Base-by-base conservation (phyloP, 306 rosid genomes). In the Gillenia trifoliata region DNA sequence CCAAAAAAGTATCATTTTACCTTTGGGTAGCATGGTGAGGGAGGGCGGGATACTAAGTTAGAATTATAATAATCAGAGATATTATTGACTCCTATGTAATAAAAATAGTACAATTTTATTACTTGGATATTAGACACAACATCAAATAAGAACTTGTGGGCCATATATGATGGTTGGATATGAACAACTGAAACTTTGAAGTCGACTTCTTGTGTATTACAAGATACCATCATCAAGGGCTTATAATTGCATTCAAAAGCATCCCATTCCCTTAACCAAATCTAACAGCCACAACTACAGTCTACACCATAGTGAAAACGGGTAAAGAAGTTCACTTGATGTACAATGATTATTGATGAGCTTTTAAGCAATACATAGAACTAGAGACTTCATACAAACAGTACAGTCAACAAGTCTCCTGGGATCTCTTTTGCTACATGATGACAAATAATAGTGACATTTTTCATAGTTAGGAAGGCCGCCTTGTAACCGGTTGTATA, bases 201-300 rank as follows among this genome's bases (percentile, higher is more conserved):
- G 45, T 34, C 20, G 78, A 63, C 70, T 73, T 68, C 38, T 68
- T 68, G 66, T 68, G 79, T 36, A 26, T 33, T 49, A 75, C 66
- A 79, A 67, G 71, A 67, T 68, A 34, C 47, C 78, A 67, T 73
- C 26, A 73, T 66, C 17, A 57, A 75, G 59, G 45, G 25, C 43
- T 23, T 72, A 62, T 59, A 23, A 26, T 13, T 63, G 43, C 23
- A 31, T 19, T 64, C 25, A 9, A 63, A 63, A 64, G 45, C 68
- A 33, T 64, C 68, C 17, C 11, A 31, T n/a, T 38, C 22, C 66
- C 8, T 15, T 6, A 29, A 61, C 11, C 23, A 30, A 61, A 61
- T 29, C 6, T 33, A 64, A 64, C 3, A 33, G 68, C 25, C 25
- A 33, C 26, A 64, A 7, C 40, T 19, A n/a, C n/a, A n/a, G n/a